Evolutionary conservation across 495 filamentous ascomycete species (phyloP).

Genomic region (Aspergillus nidulans): DNA sequence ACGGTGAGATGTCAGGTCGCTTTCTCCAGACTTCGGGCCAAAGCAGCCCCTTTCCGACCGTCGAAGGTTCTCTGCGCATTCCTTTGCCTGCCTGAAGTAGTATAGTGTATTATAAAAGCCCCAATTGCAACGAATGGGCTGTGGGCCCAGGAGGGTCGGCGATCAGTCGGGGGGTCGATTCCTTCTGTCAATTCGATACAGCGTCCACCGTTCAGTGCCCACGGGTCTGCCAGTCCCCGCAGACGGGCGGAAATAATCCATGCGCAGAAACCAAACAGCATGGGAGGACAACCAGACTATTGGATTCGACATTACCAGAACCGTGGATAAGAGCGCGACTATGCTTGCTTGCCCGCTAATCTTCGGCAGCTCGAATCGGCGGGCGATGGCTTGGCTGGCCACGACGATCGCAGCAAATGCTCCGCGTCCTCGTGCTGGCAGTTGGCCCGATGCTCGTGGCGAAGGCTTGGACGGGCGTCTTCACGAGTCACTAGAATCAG

Average conservation of each 20-base stretch:
- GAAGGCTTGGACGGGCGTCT: too few species aligned
- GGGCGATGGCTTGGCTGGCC: neutral
- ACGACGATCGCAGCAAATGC: neutral
- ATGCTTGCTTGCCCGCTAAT: neutral
- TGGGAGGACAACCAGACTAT: neutral
- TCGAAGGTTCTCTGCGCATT: neutral
- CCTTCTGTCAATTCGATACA: neutral
- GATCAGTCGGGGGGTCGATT: neutral
- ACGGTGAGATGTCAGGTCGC: slow-evolving; percentile 2
- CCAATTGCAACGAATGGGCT: neutral
- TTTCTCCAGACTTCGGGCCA: slow-evolving; percentile 4
- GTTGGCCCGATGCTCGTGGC: neutral
- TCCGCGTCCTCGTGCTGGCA: neutral
- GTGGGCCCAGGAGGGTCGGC: slow-evolving; percentile 7
- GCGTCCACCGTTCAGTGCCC: too few species aligned
- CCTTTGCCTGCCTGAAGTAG: neutral
- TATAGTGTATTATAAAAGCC: neutral
- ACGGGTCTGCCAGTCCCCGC: neutral
- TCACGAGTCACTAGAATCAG: neutral
- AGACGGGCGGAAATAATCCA: neutral
- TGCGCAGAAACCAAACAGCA: neutral
- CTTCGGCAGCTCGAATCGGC: neutral
- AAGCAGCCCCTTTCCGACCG: neutral
- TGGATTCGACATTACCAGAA: neutral
- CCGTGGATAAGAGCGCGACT: neutral